Base-by-base conservation (phyloP, 2,329 filamentous ascomycete genomes). In the Aspergillus jensenii region DNA sequence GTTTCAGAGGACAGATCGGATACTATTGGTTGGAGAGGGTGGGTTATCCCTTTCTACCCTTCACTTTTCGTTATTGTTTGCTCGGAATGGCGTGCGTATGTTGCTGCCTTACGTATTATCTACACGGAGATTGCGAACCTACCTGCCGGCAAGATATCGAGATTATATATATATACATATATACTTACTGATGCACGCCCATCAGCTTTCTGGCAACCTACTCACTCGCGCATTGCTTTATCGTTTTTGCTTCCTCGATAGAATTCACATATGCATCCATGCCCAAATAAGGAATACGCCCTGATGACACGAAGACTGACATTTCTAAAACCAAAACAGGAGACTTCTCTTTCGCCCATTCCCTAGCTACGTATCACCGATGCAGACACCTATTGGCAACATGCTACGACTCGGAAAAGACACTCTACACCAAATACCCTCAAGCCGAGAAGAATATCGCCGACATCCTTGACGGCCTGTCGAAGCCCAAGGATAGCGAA, bases 351-450 rank as follows among this genome's bases (percentile, higher is more conserved):
- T 81, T 81, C 64, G 74, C 77, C 14, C 69, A 72, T 50, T 79
- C 79, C 5, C 65, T 81, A 25, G 71, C 73, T 49, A 70, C 63
- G 25, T 70, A 78, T 59, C 73, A 80, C 64, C 69, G 69, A 56
- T 79, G 76, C 62, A 71, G 66, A 49, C 66, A 70, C 44, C 59
- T 81, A 8, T 66, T 75, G 27, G 76, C 78, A 8, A 81, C 78
- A 35, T 76, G 75, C 62, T 80, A 78, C 59, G 79, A 81, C 61
- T 74, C 72, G 12, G 66, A 71, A 52, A 71, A 77, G 25, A 67
- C 65, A 52, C 80, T 97, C 1, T 74, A 79, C 11, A 79, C 77
- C 59, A 96, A 96, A 75, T 93, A 93, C 66, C 90, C 91, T 0
- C 86, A 91, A 64, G 88, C 82, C 1, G 76, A 79, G 52, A 80